phyloP scores from a whole-genome alignment of 202 grass and related monocot species.

The Dendrocalamus latiflorus region DNA sequence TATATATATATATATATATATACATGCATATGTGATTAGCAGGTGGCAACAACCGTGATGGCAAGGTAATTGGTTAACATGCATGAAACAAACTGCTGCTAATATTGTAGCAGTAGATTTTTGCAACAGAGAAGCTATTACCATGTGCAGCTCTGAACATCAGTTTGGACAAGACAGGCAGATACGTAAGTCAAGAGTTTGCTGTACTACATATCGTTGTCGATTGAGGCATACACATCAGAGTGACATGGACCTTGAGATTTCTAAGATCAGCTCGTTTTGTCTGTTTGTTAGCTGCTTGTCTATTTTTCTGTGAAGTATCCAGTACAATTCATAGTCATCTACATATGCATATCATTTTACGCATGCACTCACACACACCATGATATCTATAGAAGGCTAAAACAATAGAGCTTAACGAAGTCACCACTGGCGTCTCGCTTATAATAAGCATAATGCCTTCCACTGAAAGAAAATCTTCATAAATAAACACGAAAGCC shows the following conservation, averaged over 20 bases:
- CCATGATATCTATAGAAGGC: too few relatives aligned
- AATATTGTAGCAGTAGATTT: not conserved
- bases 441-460: too few relatives aligned
- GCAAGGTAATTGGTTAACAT: not conserved
- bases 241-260: not conserved
- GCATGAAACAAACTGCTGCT: not conserved
- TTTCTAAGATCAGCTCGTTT: not conserved
- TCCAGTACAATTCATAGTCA: too few relatives aligned
- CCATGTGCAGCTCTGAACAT: not conserved
- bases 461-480: too few relatives aligned
- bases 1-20: too few relatives aligned
- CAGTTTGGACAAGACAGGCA: not conserved
- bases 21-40: not conserved
- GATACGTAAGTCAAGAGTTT: not conserved
- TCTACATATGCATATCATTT: too few relatives aligned
- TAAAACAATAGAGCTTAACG: too few relatives aligned
- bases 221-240: not conserved
- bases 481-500: too few relatives aligned
- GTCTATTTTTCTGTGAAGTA: not conserved
- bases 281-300: not conserved
- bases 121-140: slow-evolving; percentile 7
- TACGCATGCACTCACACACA: too few relatives aligned
- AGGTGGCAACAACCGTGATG: not conserved
- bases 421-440: too few relatives aligned
- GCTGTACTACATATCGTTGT: not conserved